phyloP scores from a whole-genome alignment of 208 protist species.

The Spongospora subterranea region DNA sequence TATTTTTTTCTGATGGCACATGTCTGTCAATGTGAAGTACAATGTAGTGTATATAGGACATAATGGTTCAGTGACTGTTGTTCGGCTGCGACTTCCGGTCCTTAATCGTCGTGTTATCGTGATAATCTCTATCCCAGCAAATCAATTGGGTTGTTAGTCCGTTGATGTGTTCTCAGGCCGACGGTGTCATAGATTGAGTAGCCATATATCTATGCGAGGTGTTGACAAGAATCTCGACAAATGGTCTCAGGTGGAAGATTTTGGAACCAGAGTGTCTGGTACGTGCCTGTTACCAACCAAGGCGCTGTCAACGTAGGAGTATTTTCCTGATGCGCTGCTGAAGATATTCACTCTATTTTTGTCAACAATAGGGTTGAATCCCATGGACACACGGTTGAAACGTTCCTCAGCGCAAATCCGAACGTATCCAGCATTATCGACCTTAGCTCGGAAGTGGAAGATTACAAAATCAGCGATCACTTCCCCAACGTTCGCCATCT shows the following conservation, averaged over 20 bases:
- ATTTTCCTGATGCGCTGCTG: background rate
- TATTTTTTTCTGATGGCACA: too few species aligned
- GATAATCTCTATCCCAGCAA: too few species aligned
- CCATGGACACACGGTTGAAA: constrained; percentile 28
- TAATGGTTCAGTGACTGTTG: too few species aligned
- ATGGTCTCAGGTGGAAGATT: constrained; percentile 43
- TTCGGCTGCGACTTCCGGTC: too few species aligned
- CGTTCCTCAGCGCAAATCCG: constrained; percentile 12
- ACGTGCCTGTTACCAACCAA: constrained; percentile 48
- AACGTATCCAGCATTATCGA: constrained; percentile 42
- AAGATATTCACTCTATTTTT: background rate
- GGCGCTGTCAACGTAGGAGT: constrained; percentile 24
- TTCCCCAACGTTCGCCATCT: constrained; percentile 5
- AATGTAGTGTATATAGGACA: too few species aligned
- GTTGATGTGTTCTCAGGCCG: too few species aligned
- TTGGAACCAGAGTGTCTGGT: background rate
- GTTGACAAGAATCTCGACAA: constrained; percentile 57
- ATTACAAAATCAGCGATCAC: constrained; percentile 32
- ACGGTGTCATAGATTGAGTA: too few species aligned
- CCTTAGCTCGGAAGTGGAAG: background rate
- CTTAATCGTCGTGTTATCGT: too few species aligned
- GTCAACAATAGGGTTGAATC: background rate
- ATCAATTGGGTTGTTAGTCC: too few species aligned
- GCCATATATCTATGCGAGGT: background rate
- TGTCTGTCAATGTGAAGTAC: too few species aligned